These are phyloP conservation scores for Agrocybe chaxingu DNA, from an alignment of 768 basidiomycete species.

Conservation along the genomic window DNA sequence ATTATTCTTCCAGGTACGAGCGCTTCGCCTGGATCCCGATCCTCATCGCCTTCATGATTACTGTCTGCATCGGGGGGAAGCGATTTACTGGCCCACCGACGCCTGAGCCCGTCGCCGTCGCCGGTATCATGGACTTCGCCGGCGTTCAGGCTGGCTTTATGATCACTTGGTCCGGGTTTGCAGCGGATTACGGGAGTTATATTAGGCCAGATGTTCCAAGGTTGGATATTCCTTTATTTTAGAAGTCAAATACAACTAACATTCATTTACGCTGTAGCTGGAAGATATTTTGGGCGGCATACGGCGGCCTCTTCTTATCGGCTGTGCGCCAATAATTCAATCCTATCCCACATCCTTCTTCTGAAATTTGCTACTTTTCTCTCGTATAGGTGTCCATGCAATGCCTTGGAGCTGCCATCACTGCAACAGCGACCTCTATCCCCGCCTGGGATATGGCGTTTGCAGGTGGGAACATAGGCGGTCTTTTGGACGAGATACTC, in stretches of 20 bases:
- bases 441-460: slow-evolving; percentile 64
- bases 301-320: slow-evolving; percentile 65
- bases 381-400: slow-evolving; percentile 37
- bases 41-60: slow-evolving; percentile 65
- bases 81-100: slow-evolving; percentile 48
- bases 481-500: slow-evolving; percentile 68
- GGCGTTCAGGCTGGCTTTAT: slow-evolving; percentile 69
- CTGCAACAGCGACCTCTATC: slow-evolving; percentile 49
- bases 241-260: background rate
- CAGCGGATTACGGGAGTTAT: slow-evolving; percentile 74
- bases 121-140: slow-evolving; percentile 56
- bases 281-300: slow-evolving; percentile 65
- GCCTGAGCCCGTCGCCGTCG: slow-evolving; percentile 47
- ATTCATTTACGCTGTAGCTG: slow-evolving; percentile 29
- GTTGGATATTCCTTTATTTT: background rate
- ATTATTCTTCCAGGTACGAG: slow-evolving; percentile 46
- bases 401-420: slow-evolving; percentile 62
- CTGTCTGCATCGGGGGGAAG: slow-evolving; percentile 65
- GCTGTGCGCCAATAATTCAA: slow-evolving; percentile 23
- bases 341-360: no score
- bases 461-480: slow-evolving; percentile 58
- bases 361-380: background rate
- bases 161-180: slow-evolving; percentile 55
- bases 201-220: slow-evolving; percentile 23
- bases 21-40: slow-evolving; percentile 78